Base-by-base conservation (phyloP, 192 early-diverging fungal genomes). In the Mortierella antarctica region DNA sequence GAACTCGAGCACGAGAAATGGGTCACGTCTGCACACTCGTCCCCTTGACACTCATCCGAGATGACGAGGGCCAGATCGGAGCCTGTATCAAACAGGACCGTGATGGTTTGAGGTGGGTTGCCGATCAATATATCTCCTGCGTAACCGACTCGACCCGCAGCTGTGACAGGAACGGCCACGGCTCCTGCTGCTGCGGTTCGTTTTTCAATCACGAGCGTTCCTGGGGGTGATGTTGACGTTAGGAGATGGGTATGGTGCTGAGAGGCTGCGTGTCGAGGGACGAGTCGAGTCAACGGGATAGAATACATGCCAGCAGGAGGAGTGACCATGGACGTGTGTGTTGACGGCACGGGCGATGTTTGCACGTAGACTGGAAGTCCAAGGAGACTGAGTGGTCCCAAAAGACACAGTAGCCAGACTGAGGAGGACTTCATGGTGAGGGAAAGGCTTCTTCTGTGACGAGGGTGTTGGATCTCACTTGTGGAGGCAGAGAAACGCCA, bases 21-120 rank as follows among this genome's bases (percentile, higher is more conserved):
- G 5, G 48, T 46, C 48, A 74, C 1, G 13, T 74, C 58, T n/a
- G 57, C 49, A 47, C 73, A 74, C 31, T 74, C 73, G 0, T 23
- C 3, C 7, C 73, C 73, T 31, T 74, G 64, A 50, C 73, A 74
- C 21, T 40, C 56, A 39, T 74, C 58, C 31, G 73, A 74, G 23
- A 67, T 66, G 2, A 67, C 65, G 5, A 74, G 58, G 2, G 65
- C 85, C 85, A 54, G 82, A 59, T 65, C 91, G 59, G 91, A 94
- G 12, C 96, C 96, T 4, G 96, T 98, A 80, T 97, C 96, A 45
- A 95, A 94, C 48, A 96, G 89, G 31, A 95, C 95, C 63, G 89
- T 88, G 82, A 98, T 95, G 9, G 84, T 88, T 84, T 97, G 96
- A 10, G 91, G 84, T 8, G 96, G 96, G 9, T 94, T 92, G 6